Evolutionary conservation across 2,329 filamentous ascomycete species (phyloP).

Genomic region (Huntiella savannae): DNA sequence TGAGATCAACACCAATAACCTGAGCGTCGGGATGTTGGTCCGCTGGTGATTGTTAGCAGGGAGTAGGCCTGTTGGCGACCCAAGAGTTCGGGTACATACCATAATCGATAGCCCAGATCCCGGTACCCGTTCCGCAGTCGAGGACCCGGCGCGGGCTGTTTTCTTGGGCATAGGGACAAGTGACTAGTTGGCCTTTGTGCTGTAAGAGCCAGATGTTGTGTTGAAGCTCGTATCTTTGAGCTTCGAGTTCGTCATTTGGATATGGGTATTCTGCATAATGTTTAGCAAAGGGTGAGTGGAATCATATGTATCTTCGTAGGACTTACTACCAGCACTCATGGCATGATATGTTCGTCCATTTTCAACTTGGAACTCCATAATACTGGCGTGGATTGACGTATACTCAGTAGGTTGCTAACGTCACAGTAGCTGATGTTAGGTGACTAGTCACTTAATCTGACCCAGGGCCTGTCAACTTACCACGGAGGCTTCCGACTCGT

Average conservation of each 20-base stretch:
- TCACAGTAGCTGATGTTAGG: too few relatives aligned
- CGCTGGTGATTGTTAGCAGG: background rate
- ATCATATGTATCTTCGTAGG: background rate
- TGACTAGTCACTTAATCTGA: too few relatives aligned
- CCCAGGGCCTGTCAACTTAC: too few relatives aligned
- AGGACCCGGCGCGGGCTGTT: conserved; percentile 18
- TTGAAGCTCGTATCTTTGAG: conserved; percentile 17
- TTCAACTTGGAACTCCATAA: conserved; percentile 20
- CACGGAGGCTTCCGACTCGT: too few relatives aligned
- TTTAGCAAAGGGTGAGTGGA: background rate
- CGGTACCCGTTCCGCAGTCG: conserved; percentile 30
- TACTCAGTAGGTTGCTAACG: background rate
- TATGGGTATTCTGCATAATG: background rate
- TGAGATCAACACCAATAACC: conserved; percentile 23
- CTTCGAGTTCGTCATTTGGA: background rate
- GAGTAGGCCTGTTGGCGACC: background rate
- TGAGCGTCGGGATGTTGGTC: conserved; percentile 7
- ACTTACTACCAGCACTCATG: conserved; percentile 17
- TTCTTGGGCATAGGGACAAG: conserved; percentile 14
- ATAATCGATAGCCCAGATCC: conserved; percentile 22
- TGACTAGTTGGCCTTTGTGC: conserved; percentile 17
- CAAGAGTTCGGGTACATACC: background rate
- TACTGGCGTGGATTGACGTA: conserved; percentile 19
- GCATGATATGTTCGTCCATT: conserved; percentile 23
- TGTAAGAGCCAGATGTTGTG: conserved; percentile 20